A percentile compares a stretch with the other conserved stretches of the same genome.
Evolutionary conservation across 305 asterid species (phyloP).

Genomic region (Fraxinus latifolia): DNA sequence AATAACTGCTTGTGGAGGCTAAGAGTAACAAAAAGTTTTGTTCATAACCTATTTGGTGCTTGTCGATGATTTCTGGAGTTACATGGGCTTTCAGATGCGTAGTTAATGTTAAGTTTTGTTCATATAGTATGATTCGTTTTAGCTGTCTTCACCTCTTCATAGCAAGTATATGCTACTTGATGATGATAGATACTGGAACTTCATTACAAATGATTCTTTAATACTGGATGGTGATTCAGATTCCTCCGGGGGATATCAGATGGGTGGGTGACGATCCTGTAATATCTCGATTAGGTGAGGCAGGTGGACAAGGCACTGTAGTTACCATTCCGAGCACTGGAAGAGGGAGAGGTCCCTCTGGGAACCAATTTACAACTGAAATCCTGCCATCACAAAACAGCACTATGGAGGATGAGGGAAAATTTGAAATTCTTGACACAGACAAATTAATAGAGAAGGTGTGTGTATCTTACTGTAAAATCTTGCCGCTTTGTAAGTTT

Average conservation of each 20-base stretch:
- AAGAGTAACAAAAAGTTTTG: background rate
- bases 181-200: constrained; percentile 12
- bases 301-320: constrained; percentile 28
- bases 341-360: constrained; percentile 51
- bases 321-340: constrained; percentile 41
- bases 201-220: constrained; percentile 14
- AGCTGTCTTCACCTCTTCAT: background rate
- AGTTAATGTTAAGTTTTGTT: background rate
- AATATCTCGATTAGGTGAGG: constrained; percentile 48
- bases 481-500: constrained; percentile 5
- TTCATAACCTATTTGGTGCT: background rate
- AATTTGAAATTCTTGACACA: constrained; percentile 80
- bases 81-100: background rate
- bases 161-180: background rate
- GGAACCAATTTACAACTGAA: constrained; percentile 47
- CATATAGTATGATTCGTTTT: background rate
- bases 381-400: constrained; percentile 53
- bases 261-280: constrained; percentile 89
- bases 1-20: background rate
- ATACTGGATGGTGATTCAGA: constrained; percentile 40
- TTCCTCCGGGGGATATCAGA: constrained; percentile 72
- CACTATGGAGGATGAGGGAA: constrained; percentile 37
- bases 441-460: constrained; percentile 88
- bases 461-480: constrained; percentile 6
- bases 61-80: background rate